Base-by-base conservation (phyloP, 139 green algal species). In the Volvox reticuliferus region DNA sequence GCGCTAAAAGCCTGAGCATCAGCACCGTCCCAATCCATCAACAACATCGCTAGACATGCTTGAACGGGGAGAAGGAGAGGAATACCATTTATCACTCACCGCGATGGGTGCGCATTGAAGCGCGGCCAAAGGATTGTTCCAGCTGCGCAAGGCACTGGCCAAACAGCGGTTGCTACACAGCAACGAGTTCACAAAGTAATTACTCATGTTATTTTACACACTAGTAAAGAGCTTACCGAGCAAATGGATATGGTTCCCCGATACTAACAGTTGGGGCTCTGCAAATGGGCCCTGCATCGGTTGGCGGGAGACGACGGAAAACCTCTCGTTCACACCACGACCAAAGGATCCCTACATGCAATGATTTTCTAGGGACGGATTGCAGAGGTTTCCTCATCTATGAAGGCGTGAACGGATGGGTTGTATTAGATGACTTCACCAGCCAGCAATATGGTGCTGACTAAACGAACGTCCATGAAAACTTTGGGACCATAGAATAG, bases 1-100 rank as follows among this genome's bases (percentile, higher is more conserved):
- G 86, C 32, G 69, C 86, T 84, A 50, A 77, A 90, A 0, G 71
- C 85, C 85, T 89, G 85, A 20, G 69, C 0, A 22, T 2, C 13
- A 17, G 9, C 14, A 14, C 13, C 9, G 44, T 50, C 12, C 18
- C 19, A 12, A 12, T 2, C 24, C 65, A 16, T 73, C 65, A 16
- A 28, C 65, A 73, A 30, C 65, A 73, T 55, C 44, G 44, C 44
- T 55, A 14, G 44, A 55, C 44, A 9, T 14, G 44, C 44, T 55
- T 55, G 65, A 73, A 73, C 24, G 12, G 37, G 24, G 50, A 12
- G 26, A 71, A 84, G 2, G 28, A 9, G 21, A 14, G 5, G 16
- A 26, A 68, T 68, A 35, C 35, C 67, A 22, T 26, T 62, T 33
- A 0, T 35, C 21, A 75, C 32, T 19, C 19, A 63, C 30, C 30